phyloP scores from a whole-genome alignment of 805 yeast genomes.

The Hermanozyma aechmeae region DNA sequence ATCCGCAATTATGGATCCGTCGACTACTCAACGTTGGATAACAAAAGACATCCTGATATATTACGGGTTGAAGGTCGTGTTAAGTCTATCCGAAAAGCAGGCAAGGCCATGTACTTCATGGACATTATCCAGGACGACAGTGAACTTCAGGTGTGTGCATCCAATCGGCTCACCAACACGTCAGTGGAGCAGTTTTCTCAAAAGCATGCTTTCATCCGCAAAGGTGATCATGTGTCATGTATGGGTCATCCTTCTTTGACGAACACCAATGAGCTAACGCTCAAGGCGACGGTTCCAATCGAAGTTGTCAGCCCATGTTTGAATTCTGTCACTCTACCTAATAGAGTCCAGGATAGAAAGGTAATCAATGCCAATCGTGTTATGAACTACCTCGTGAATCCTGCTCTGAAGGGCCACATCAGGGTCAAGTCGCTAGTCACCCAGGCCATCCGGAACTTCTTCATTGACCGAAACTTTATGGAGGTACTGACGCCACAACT shows the following conservation, averaged over 20 bases:
- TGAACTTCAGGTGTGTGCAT: slow-evolving; percentile 55
- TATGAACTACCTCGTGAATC: slow-evolving; percentile 61
- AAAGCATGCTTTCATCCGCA: slow-evolving; percentile 36
- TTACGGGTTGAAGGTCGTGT: slow-evolving; percentile 46
- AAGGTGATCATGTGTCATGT: slow-evolving; percentile 66
- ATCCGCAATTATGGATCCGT: slow-evolving; percentile 15
- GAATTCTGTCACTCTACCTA: slow-evolving; percentile 40
- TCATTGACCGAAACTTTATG: slow-evolving; percentile 46
- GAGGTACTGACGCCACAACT: slow-evolving; percentile 90
- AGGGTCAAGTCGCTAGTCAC: slow-evolving; percentile 48
- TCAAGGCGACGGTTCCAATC: slow-evolving; percentile 46
- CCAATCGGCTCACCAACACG: slow-evolving; percentile 37
- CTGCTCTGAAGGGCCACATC: slow-evolving; percentile 36
- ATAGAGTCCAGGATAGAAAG: slow-evolving; percentile 43
- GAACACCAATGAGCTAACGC: slow-evolving; percentile 67
- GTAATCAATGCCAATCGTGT: slow-evolving; percentile 61
- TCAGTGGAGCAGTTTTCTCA: slow-evolving; percentile 32
- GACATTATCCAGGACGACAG: slow-evolving; percentile 56
- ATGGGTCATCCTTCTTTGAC: slow-evolving; percentile 70
- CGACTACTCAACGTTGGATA: slow-evolving; percentile 9
- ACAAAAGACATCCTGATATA: slow-evolving; percentile 2
- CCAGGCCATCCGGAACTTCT: slow-evolving; percentile 45
- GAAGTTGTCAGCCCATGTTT: slow-evolving; percentile 58
- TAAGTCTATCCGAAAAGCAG: slow-evolving; percentile 47
- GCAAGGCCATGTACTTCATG: slow-evolving; percentile 59